These are phyloP conservation scores for Amaranthus tricolor DNA, from an alignment of 179 eudicot species.

Conservation along the genomic window DNA sequence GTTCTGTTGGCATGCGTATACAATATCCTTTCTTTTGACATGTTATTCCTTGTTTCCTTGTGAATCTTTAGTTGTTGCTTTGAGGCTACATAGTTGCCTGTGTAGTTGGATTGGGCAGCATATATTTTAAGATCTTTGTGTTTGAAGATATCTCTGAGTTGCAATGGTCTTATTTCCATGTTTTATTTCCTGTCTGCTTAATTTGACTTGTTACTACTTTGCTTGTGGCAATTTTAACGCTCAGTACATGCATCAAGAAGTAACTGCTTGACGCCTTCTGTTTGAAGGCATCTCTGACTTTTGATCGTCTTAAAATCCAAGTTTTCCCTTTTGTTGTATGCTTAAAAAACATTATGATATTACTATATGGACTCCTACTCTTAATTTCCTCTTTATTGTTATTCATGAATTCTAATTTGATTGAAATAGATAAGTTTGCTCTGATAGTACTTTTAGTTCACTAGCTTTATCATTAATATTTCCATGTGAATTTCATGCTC, in stretches of 20 bases:
- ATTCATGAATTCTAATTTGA: neutral
- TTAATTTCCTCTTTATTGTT: neutral
- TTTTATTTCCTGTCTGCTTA: neutral
- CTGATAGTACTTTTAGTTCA: too few relatives aligned
- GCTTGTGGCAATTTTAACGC: too few relatives aligned
- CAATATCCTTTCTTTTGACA: slow-evolving; percentile 73
- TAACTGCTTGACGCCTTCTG: too few relatives aligned
- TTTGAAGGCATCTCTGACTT: too few relatives aligned
- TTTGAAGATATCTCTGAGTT: neutral
- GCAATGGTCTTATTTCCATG: neutral
- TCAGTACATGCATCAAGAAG: too few relatives aligned
- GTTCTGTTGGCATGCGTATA: slow-evolving; percentile 97
- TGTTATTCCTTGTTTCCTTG: neutral
- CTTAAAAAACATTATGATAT: neutral
- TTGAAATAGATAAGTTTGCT: too few relatives aligned
- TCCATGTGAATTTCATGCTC: neutral
- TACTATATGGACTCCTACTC: neutral
- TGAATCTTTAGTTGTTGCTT: slow-evolving; percentile 4
- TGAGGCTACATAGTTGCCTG: neutral
- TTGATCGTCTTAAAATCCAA: too few relatives aligned
- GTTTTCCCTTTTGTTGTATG: neutral
- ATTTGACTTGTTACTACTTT: too few relatives aligned
- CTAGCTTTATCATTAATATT: neutral
- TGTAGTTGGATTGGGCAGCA: neutral
- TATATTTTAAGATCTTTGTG: neutral